A percentile compares a stretch with the other conserved stretches of the same genome.
Evolutionary conservation across 805 yeast species (phyloP).

Genomic region (Candida koratica): DNA sequence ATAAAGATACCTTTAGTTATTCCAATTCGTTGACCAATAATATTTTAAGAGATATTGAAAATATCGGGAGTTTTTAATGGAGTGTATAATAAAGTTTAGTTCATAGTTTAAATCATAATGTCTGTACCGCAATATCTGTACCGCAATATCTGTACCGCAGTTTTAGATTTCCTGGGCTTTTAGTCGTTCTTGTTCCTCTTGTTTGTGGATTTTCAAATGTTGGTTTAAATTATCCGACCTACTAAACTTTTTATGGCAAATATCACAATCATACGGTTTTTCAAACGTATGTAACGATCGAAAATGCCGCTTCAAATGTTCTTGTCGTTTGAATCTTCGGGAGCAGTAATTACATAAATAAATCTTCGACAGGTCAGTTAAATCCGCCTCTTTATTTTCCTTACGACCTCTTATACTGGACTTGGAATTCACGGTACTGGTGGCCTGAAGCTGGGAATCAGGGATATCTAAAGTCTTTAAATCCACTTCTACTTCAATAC

Average conservation of each 20-base stretch:
- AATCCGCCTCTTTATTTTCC: constrained; percentile 56
- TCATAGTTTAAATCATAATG: not conserved
- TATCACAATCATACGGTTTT: constrained; percentile 61
- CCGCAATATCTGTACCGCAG: too few relatives aligned
- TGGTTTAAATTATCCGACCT: constrained; percentile 64
- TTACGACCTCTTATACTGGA: constrained; percentile 57
- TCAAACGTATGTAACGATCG: constrained; percentile 70
- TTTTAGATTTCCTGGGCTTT: too few relatives aligned
- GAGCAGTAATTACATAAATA: constrained; percentile 63
- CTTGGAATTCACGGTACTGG: constrained; percentile 28
- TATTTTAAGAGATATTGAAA: constrained; percentile 7
- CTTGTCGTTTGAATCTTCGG: constrained; percentile 68
- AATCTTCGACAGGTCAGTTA: constrained; percentile 47
- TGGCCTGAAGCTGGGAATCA: constrained; percentile 30
- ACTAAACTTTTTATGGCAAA: constrained; percentile 62
- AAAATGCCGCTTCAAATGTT: constrained; percentile 71
- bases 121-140: too few relatives aligned
- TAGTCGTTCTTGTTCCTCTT: constrained; percentile 8
- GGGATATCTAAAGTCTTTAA: constrained; percentile 38
- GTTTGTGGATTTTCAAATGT: constrained; percentile 57
- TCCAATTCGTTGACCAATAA: constrained; percentile 6
- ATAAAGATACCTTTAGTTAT: not conserved
- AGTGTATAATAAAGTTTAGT: constrained; percentile 1
- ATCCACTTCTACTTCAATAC: constrained; percentile 39
- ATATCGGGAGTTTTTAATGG: constrained; percentile 4